Evolutionary conservation across 306 rosid genomes (phyloP).

Genomic region (Lathyrus oleraceus): DNA sequence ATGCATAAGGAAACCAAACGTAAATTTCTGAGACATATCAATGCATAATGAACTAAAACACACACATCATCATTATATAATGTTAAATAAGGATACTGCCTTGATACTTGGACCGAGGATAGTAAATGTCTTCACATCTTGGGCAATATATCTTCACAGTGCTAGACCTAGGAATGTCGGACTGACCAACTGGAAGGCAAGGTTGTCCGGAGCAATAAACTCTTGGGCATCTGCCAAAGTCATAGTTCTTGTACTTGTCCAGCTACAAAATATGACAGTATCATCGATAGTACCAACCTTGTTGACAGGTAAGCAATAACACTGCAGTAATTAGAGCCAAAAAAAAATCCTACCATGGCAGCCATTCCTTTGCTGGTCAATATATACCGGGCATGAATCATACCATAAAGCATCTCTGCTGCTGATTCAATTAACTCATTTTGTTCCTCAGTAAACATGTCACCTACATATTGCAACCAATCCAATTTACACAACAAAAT

Average conservation of each 20-base stretch:
- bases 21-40: not conserved
- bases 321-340: not conserved
- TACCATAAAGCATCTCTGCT: constrained; percentile 98
- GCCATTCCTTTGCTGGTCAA: constrained; percentile 95
- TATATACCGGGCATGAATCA: constrained; percentile 89
- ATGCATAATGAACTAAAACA: constrained; percentile 16
- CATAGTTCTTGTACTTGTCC: constrained; percentile 93
- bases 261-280: constrained; percentile 49
- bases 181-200: constrained; percentile 98
- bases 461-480: constrained; percentile 57
- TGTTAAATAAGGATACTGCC: constrained; percentile 90
- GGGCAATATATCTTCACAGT: constrained; percentile 97
- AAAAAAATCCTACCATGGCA: constrained; percentile 67
- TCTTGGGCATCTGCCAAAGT: constrained; percentile 97
- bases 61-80: constrained; percentile 7
- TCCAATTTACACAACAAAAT: constrained; percentile 2
- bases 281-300: constrained; percentile 14
- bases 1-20: not conserved
- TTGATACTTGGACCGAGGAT: constrained; percentile 98
- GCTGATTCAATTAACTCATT: constrained; percentile 97
- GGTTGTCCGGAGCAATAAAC: constrained; percentile 99
- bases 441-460: constrained; percentile 95
- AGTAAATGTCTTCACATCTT: constrained; percentile 93
- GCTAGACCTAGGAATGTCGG: constrained; percentile 93
- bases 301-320: not conserved